Conservation (phyloP, 176 grass and related monocot genomes). For the Dactylis glomerata region DNA sequence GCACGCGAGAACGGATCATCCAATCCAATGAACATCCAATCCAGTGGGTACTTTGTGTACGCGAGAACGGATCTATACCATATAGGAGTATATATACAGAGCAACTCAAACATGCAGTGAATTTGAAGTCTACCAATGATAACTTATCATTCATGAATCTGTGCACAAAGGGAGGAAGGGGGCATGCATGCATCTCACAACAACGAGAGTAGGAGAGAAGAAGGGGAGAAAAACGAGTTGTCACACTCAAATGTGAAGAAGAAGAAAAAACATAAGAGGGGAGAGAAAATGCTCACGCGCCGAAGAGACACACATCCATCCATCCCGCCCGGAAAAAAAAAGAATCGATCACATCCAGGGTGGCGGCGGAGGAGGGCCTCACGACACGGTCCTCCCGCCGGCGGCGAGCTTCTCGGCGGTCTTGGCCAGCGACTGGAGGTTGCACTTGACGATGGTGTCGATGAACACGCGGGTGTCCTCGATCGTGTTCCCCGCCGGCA, state of each 20-base stretch:
- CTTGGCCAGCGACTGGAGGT: slow-evolving; percentile 90
- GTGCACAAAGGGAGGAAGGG: slow-evolving; percentile 32
- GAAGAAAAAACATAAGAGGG: not conserved
- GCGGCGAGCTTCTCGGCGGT: slow-evolving; percentile 66
- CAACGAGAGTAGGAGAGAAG: slow-evolving; percentile 8
- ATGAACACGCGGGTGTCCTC: slow-evolving; percentile 90
- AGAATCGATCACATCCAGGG: not conserved
- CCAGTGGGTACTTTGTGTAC: not conserved
- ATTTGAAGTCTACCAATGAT: slow-evolving; percentile 31
- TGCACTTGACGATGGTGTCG: slow-evolving; percentile 96
- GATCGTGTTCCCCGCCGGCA: slow-evolving; percentile 82
- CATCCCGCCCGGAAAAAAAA: slow-evolving; percentile 28
- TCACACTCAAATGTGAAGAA: slow-evolving; percentile 40
- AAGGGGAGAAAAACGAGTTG: not conserved
- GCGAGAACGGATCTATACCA: slow-evolving; percentile 1
- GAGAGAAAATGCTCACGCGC: slow-evolving; percentile 32
- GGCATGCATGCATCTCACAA: slow-evolving; percentile 38
- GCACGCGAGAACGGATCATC: not conserved
- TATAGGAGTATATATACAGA: slow-evolving; percentile 24
- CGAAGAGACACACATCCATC: slow-evolving; percentile 38
- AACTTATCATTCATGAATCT: slow-evolving; percentile 37
- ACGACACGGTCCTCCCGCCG: slow-evolving; percentile 10
- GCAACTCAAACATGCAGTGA: not conserved
- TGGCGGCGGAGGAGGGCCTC: slow-evolving; percentile 2
- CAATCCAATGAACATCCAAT: not conserved